Conservation (phyloP, 257 asterid species). For the Petrea volubilis region DNA sequence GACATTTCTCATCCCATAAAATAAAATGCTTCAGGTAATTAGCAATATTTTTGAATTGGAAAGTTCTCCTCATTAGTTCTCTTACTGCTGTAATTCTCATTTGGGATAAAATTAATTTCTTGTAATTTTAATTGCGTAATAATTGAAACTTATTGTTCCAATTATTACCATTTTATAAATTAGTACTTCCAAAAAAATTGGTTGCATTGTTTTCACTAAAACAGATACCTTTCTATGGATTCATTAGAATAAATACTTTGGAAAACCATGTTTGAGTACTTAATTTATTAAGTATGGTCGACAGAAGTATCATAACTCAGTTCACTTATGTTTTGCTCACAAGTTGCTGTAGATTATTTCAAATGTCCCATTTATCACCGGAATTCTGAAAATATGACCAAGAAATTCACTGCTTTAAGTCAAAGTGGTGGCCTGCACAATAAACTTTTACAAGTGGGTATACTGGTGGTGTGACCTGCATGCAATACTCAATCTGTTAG, state of each 20-base stretch:
- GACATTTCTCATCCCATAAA: conserved; percentile 1
- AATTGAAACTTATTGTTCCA: neutral
- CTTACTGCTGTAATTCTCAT: neutral
- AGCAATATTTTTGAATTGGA: neutral
- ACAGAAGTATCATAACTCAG: conserved; percentile 2
- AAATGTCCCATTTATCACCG: neutral
- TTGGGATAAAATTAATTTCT: neutral
- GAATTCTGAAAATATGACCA: neutral
- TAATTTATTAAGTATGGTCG: neutral
- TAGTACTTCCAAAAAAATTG: neutral
- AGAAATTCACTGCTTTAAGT: neutral
- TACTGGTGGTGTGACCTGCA: no score
- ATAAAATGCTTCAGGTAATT: neutral
- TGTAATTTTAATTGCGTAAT: neutral
- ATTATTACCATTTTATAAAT: neutral
- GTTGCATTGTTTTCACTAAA: neutral
- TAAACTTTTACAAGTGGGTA: neutral
- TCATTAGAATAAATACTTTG: conserved; percentile 1
- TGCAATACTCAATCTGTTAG: neutral
- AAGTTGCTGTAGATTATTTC: neutral
- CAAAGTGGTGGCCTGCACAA: neutral
- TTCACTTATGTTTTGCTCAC: neutral
- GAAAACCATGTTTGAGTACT: conserved; percentile 5
- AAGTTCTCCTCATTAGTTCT: neutral
- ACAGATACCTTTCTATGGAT: neutral